Evolutionary conservation across 2,329 filamentous ascomycete species (phyloP).

Genomic region (Aspergillus chevalieri): DNA sequence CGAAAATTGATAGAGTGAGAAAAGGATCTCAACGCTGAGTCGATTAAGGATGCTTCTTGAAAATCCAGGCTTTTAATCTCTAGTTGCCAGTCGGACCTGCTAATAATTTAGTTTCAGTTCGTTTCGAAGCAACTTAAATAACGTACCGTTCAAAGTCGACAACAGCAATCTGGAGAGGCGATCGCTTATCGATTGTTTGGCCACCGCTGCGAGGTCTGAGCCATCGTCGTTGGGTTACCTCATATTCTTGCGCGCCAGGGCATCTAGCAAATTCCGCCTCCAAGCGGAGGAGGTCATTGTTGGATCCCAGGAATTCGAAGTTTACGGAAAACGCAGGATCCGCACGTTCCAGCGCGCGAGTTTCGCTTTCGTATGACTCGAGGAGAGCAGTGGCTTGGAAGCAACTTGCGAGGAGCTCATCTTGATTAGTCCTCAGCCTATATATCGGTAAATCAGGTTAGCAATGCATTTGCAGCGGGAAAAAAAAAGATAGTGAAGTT

Average conservation of each 20-base stretch:
- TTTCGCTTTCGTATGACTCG: conserved; percentile 17
- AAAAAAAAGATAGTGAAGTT: neutral
- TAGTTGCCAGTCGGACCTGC: conserved; percentile 37
- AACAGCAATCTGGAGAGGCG: conserved; percentile 30
- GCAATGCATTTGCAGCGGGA: no score
- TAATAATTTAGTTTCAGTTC: conserved; percentile 3
- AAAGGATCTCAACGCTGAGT: conserved; percentile 22
- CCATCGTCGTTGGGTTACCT: conserved; percentile 31
- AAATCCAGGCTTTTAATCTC: conserved; percentile 37
- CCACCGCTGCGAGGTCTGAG: conserved; percentile 22
- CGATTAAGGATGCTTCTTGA: conserved; percentile 22
- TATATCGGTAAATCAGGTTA: conserved; percentile 4
- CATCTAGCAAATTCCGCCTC: conserved; percentile 31
- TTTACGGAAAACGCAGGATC: conserved; percentile 34
- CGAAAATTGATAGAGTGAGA: conserved; percentile 24
- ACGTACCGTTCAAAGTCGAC: conserved; percentile 33
- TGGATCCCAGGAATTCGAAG: conserved; percentile 33
- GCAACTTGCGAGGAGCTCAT: conserved; percentile 24
- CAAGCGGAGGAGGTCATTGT: conserved; percentile 29
- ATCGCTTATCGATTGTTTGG: conserved; percentile 14
- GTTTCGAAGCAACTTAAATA: neutral
- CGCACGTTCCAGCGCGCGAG: conserved; percentile 15
- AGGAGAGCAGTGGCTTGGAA: conserved; percentile 23
- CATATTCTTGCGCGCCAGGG: conserved; percentile 25
- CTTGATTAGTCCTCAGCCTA: conserved; percentile 20